Evolutionary conservation across 2,329 filamentous ascomycete species (phyloP).

Genomic region (Apiospora aurea): DNA sequence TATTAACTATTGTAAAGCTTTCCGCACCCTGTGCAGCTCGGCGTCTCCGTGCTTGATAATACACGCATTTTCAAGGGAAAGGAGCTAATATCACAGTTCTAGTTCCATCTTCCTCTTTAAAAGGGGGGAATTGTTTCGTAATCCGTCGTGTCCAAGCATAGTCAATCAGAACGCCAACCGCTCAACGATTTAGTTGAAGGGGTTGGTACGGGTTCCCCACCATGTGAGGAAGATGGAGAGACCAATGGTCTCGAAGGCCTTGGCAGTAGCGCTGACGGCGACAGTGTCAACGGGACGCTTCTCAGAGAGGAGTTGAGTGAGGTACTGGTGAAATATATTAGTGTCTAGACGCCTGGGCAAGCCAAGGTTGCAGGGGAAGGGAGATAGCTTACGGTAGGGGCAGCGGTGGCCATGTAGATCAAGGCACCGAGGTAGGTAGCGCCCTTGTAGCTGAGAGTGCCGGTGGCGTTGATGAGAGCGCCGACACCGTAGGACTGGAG

Average conservation of each 20-base stretch:
- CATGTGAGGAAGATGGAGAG: constrained; percentile 92
- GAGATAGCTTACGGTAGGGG: constrained; percentile 75
- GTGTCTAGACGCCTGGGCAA: not conserved
- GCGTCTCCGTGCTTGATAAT: not conserved
- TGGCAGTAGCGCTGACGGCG: constrained; percentile 82
- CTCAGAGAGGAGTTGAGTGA: constrained; percentile 87
- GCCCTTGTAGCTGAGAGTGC: constrained; percentile 95
- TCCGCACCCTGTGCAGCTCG: not conserved
- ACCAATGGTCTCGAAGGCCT: constrained; percentile 91
- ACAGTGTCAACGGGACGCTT: constrained; percentile 92
- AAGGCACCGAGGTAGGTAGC: constrained; percentile 90
- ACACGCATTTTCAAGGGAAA: constrained; percentile 12
- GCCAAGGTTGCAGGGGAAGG: too few relatives aligned
- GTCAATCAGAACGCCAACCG: not conserved
- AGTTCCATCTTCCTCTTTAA: not conserved
- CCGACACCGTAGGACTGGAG: constrained; percentile 90
- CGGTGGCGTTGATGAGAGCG: constrained; percentile 92
- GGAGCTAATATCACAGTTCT: constrained; percentile 13
- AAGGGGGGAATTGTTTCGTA: constrained; percentile 5
- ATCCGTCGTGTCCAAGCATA: constrained; percentile 23
- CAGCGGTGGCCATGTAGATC: constrained; percentile 90
- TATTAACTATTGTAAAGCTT: constrained; percentile 7
- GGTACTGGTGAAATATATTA: constrained; percentile 64
- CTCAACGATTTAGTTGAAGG: constrained; percentile 73
- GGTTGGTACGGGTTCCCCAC: constrained; percentile 96